Base-by-base conservation (phyloP, 345 rosid genomes). In the Conringia planisiliqua region DNA sequence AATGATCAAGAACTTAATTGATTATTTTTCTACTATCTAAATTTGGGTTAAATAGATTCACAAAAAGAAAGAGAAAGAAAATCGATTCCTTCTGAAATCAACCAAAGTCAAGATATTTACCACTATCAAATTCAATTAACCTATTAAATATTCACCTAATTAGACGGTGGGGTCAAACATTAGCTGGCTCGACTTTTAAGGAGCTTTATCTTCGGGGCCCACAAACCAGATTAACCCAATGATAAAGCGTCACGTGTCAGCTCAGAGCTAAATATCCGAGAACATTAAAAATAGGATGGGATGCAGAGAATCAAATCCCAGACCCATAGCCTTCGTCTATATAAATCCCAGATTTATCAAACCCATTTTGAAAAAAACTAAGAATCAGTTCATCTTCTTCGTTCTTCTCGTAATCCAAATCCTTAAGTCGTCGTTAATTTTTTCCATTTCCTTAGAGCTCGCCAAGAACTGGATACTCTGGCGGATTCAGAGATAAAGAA, bases 401-500 rank as follows among this genome's bases (percentile, higher is more conserved):
- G 0, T 30, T 30, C 32, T 30, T 30, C 58, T 9, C 4, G 6
- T 24, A 22, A 50, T 69, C 22, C 51, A 7, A 44, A 43, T 44
- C 50, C 48, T 40, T 40, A 27, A 17, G 27, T 4, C 14, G 20
- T 8, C 3, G 13, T 36, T 2, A 3, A 22, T 4, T 6, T 5
- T 1, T 50, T n/a, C n/a, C 14, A 17, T 26, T 42, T 68, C 22
- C 56, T 43, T 32, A 16, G 63, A 70, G 42, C 26, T 74, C 18
- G 12, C 61, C 86, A 70, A 75, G 94, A 87, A 81, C 98, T 94
- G 98, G 99, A 77, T 84, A 71, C 71, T 74, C 92, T 82, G 88
- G 93, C 86, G 82, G 89, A 83, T 50, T 80, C 75, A 39, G 86
- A 81, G 43, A 50, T 60, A 33, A 82, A 79, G 89, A 89, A 84